These are phyloP conservation scores for Penicillium canescens DNA, from an alignment of 495 filamentous ascomycete species.

Conservation along the genomic window DNA sequence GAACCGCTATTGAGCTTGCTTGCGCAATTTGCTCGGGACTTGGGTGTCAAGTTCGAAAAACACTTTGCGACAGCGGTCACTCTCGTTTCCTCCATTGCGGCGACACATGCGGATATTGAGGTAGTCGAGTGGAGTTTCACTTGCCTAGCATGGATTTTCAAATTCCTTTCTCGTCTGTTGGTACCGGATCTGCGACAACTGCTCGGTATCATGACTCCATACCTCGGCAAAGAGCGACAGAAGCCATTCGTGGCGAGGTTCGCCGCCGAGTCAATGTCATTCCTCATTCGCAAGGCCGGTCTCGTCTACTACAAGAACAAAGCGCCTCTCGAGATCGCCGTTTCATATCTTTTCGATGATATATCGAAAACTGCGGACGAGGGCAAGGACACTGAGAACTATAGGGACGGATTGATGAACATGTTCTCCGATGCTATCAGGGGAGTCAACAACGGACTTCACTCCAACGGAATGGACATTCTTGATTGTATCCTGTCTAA, in stretches of 20 bases:
- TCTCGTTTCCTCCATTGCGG: conserved; percentile 65
- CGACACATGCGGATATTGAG: conserved; percentile 65
- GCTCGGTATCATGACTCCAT: conserved; percentile 76
- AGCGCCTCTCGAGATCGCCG: conserved; percentile 62
- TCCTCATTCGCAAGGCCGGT: conserved; percentile 85
- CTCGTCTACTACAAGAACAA: conserved; percentile 70
- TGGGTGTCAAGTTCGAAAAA: conserved; percentile 84
- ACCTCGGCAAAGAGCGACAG: conserved; percentile 80
- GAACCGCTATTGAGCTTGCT: conserved; percentile 85
- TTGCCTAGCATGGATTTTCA: conserved; percentile 93
- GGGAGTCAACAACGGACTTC: conserved; percentile 72
- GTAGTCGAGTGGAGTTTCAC: conserved; percentile 96
- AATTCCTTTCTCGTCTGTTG: conserved; percentile 85
- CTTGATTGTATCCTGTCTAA: conserved; percentile 60
- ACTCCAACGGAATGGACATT: conserved; percentile 77
- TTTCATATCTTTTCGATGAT: conserved; percentile 69
- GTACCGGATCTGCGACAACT: conserved; percentile 83
- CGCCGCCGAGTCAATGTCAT: conserved; percentile 92
- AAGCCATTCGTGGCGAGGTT: conserved; percentile 86
- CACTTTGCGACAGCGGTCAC: conserved; percentile 73
- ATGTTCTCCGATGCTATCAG: conserved; percentile 89
- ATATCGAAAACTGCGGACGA: conserved; percentile 53
- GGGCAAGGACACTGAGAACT: conserved; percentile 51
- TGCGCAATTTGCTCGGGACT: conserved; percentile 87
- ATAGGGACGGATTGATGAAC: conserved; percentile 84